These are phyloP conservation scores for Bipolaris cookei DNA, from an alignment of 2,329 filamentous ascomycete species.

Conservation along the genomic window DNA sequence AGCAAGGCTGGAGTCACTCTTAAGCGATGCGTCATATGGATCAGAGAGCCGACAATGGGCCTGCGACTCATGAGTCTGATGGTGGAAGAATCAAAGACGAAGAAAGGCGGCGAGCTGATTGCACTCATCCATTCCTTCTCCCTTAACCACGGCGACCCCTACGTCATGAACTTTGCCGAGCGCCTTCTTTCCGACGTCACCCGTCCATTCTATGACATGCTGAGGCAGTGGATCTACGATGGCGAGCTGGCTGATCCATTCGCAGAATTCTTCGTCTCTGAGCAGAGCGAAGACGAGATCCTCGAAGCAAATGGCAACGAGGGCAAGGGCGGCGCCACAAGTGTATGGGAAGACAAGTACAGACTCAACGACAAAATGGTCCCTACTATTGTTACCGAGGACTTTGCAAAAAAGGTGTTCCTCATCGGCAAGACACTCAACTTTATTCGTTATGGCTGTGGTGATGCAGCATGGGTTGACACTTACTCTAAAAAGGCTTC, in stretches of 20 bases:
- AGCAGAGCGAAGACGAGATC: conserved; percentile 67
- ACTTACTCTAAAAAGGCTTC: conserved; percentile 92
- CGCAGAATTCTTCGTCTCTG: conserved; percentile 90
- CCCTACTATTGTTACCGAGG: conserved; percentile 88
- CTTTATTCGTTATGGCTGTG: conserved; percentile 95
- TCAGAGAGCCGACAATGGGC: conserved; percentile 94
- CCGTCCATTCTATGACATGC: conserved; percentile 93
- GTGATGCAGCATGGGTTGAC: conserved; percentile 93
- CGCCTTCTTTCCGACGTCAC: conserved; percentile 86
- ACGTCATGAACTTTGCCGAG: conserved; percentile 92
- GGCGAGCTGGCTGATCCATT: conserved; percentile 97
- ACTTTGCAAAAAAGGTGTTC: conserved; percentile 96
- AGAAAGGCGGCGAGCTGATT: conserved; percentile 89
- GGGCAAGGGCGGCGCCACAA: conserved; percentile 69
- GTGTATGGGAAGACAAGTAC: conserved; percentile 98
- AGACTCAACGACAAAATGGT: conserved; percentile 84
- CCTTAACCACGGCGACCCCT: conserved; percentile 91
- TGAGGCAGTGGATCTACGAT: conserved; percentile 97
- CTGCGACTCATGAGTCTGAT: conserved; percentile 92
- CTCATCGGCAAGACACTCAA: conserved; percentile 97
- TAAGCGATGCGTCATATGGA: conserved; percentile 97
- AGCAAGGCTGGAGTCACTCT: conserved; percentile 90
- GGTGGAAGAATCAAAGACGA: conserved; percentile 83
- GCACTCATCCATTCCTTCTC: conserved; percentile 93
- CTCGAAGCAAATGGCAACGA: conserved; percentile 50